phyloP scores from a whole-genome alignment of 345 rosid species.

The Cardamine chenopodiifolia region DNA sequence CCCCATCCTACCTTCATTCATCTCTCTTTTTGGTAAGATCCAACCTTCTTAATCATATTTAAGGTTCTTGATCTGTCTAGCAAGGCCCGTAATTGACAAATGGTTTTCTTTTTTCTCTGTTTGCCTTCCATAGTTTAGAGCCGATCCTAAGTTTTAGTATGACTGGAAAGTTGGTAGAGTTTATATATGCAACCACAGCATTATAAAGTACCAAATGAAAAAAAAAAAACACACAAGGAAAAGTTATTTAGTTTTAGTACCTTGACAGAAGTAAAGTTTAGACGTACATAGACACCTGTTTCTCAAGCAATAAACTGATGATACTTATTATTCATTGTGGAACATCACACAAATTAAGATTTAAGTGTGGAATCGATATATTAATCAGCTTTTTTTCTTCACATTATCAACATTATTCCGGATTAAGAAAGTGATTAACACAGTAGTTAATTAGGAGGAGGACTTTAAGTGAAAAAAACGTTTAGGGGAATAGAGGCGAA shows the following conservation, averaged over 20 bases:
- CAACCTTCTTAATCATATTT: background rate
- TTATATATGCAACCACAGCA: background rate
- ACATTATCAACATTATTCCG: constrained; percentile 15
- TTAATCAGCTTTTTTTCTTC: background rate
- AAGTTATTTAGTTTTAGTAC: background rate
- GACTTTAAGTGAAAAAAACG: constrained; percentile 49
- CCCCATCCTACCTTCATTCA: too few relatives aligned
- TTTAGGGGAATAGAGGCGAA: constrained; percentile 64
- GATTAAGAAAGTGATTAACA: constrained; percentile 12
- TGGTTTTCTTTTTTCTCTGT: background rate
- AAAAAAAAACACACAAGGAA: background rate
- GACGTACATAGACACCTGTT: background rate
- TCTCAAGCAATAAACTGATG: constrained; percentile 9
- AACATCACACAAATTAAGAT: background rate
- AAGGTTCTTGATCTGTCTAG: background rate
- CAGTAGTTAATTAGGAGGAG: constrained; percentile 14
- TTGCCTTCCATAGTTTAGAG: background rate
- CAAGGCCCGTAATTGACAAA: background rate
- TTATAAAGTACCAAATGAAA: background rate
- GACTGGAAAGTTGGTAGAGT: background rate
- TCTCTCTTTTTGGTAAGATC: background rate
- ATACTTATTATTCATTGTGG: background rate
- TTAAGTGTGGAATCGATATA: background rate
- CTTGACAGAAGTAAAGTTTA: background rate
- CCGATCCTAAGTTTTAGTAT: background rate